Evolutionary conservation across 768 basidiomycete species (phyloP).

Genomic region (Astraeus odoratus): DNA sequence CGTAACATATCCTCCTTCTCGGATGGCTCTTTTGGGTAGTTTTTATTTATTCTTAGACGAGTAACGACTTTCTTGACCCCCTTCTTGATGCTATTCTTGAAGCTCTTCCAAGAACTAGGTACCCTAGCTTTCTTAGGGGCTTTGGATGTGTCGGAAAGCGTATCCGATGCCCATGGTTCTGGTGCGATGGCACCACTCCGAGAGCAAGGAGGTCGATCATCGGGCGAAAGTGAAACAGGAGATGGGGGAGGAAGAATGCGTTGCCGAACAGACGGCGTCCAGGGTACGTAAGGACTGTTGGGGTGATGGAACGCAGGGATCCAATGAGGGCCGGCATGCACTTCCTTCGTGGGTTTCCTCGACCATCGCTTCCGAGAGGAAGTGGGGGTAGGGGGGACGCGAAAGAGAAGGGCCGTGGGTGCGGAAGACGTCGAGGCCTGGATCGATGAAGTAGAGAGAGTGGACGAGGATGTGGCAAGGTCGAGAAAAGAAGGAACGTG

Average conservation of each 20-base stretch:
- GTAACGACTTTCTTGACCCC: slow-evolving; percentile 18
- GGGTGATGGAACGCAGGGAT: slow-evolving; percentile 40
- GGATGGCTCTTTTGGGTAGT: slow-evolving; percentile 9
- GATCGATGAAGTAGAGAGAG: slow-evolving; percentile 7
- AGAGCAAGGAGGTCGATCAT: slow-evolving; percentile 29
- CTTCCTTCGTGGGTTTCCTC: slow-evolving; percentile 16
- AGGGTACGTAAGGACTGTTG: slow-evolving; percentile 51
- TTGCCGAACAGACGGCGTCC: slow-evolving; percentile 37
- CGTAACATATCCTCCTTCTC: slow-evolving; percentile 6
- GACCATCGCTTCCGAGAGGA: slow-evolving; percentile 9
- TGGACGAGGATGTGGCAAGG: slow-evolving; percentile 17
- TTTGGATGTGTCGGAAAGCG: slow-evolving; percentile 13
- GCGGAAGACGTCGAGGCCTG: slow-evolving; percentile 8
- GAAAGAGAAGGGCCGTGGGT: slow-evolving; percentile 14
- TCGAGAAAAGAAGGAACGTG: slow-evolving; percentile 34
- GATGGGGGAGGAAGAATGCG: slow-evolving; percentile 34
- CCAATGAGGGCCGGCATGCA: slow-evolving; percentile 24
- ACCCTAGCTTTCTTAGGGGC: slow-evolving; percentile 14
- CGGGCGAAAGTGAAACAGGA: slow-evolving; percentile 28
- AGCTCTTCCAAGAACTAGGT: slow-evolving; percentile 25
- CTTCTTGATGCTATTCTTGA: slow-evolving; percentile 25
- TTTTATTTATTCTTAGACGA: slow-evolving; percentile 11
- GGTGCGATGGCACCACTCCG: slow-evolving; percentile 37
- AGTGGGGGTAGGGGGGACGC: slow-evolving; percentile 10
- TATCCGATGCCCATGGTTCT: slow-evolving; percentile 30